A percentile compares a stretch with the other conserved stretches of the same genome.
Conservation (phyloP, 345 rosid species). For the Eucalyptus virginea region DNA sequence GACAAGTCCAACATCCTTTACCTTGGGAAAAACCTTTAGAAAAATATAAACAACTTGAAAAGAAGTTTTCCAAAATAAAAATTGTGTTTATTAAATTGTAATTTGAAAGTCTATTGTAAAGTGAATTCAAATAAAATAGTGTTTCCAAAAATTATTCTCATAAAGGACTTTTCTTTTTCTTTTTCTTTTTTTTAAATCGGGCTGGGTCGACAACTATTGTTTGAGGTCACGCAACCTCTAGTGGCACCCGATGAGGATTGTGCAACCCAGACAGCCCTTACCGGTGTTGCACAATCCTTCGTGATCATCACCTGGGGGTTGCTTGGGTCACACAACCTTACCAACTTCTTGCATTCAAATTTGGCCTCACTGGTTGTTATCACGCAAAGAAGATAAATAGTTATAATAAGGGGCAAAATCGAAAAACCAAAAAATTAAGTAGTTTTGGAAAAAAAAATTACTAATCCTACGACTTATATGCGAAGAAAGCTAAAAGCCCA, state of each 20-base stretch:
- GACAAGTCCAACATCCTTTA: not conserved
- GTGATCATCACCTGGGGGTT: fast-evolving
- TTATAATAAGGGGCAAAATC: too few species aligned
- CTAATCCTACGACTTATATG: too few species aligned
- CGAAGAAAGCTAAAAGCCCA: too few species aligned
- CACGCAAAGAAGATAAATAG: fast-evolving
- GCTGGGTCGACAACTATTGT: fast-evolving
- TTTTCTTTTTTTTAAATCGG: fast-evolving
- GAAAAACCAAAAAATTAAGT: too few species aligned
- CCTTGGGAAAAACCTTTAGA: not conserved
- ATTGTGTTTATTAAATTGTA: fast-evolving
- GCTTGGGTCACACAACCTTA: not conserved
- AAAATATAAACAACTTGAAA: too few species aligned
- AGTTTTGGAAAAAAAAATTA: too few species aligned
- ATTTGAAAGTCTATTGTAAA: not conserved
- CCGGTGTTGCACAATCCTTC: not conserved
- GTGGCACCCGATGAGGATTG: fast-evolving
- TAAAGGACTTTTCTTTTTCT: not conserved
- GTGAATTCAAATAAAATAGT: too few species aligned
- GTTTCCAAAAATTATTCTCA: too few species aligned
- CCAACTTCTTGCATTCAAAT: fast-evolving
- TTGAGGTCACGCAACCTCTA: fast-evolving
- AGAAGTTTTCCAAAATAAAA: too few species aligned
- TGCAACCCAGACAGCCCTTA: fast-evolving
- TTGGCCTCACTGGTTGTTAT: too few species aligned